These are phyloP conservation scores for Penicillium nordicum DNA, from an alignment of 2,329 filamentous ascomycete species.

Conservation along the genomic window DNA sequence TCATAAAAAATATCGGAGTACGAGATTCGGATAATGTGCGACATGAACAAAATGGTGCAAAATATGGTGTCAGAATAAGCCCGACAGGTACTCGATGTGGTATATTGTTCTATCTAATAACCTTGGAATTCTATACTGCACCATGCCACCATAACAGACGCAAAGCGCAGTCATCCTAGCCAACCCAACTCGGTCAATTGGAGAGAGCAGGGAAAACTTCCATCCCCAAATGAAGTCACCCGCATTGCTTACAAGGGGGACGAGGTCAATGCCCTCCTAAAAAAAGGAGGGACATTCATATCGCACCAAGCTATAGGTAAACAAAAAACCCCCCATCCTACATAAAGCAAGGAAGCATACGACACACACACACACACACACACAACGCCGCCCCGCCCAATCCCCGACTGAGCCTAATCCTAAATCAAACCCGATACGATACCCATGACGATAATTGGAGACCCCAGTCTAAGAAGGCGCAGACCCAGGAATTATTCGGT, in stretches of 20 bases:
- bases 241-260: neutral
- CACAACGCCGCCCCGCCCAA: neutral
- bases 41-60: neutral
- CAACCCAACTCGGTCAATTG: neutral
- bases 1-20: neutral
- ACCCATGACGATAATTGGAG: no score
- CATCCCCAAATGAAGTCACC: neutral
- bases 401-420: neutral
- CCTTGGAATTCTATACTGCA: neutral
- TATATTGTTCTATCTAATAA: neutral
- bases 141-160: neutral
- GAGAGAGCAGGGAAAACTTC: neutral
- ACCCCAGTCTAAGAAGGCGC: constrained; percentile 20
- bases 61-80: neutral
- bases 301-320: neutral
- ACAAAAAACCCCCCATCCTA: neutral
- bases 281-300: neutral
- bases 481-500: constrained; percentile 26
- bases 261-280: neutral
- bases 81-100: neutral
- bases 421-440: neutral
- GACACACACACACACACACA: neutral
- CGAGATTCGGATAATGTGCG: neutral
- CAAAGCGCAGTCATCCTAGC: neutral
- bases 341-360: neutral